A percentile compares a stretch with the other conserved stretches of the same genome.
Conservation (phyloP, 495 filamentous ascomycete genomes). For the Podospora conica region DNA sequence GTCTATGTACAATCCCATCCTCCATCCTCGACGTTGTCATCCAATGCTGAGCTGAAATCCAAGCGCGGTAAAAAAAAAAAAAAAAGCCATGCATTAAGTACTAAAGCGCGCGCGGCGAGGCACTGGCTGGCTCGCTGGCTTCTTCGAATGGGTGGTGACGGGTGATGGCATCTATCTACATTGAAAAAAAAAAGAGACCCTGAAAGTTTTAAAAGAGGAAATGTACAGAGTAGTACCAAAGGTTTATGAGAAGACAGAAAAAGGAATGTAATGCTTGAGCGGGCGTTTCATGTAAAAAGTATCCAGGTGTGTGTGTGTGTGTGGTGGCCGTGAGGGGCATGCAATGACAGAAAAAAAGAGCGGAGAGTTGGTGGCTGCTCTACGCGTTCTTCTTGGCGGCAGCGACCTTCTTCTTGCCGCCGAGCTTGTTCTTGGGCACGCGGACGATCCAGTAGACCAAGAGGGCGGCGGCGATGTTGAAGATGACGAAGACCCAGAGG, state of each 20-base stretch:
- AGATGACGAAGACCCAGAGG: constrained; percentile 61
- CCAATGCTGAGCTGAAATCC: neutral
- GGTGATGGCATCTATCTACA: neutral
- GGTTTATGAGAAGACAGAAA: neutral
- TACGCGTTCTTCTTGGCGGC: constrained; percentile 17
- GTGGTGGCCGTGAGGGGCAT: neutral
- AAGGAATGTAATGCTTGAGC: neutral
- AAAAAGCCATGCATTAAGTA: neutral
- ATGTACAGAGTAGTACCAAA: neutral
- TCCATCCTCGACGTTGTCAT: neutral
- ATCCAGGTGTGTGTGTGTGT: too few relatives aligned
- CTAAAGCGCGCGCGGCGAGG: neutral
- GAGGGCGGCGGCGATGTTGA: constrained; percentile 69
- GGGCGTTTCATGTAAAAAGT: neutral
- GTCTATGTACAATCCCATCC: neutral
- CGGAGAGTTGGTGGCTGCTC: neutral
- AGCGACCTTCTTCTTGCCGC: constrained; percentile 26
- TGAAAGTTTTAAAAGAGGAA: neutral
- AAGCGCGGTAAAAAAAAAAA: neutral
- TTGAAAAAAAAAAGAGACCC: too few relatives aligned
- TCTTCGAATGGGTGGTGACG: too few relatives aligned
- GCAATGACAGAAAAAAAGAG: neutral
- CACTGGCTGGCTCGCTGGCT: neutral
- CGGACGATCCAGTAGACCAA: constrained; percentile 73
- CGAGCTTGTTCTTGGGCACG: constrained; percentile 60